These are phyloP conservation scores for Ammopiptanthus mongolicus DNA, from an alignment of 306 rosid species.

Conservation along the genomic window DNA sequence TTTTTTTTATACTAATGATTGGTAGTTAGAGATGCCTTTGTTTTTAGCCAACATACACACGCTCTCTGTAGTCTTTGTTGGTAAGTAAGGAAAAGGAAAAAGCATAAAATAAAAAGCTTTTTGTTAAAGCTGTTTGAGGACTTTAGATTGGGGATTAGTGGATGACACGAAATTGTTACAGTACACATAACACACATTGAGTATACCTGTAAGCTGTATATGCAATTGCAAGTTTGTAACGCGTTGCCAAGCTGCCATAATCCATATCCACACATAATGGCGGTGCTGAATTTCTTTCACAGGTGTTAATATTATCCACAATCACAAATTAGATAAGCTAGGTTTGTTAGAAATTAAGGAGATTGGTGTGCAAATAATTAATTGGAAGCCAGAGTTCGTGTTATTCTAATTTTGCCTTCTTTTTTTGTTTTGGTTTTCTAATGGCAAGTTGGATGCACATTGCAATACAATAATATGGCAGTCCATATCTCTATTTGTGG, in stretches of 20 bases:
- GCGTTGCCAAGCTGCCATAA: constrained; percentile 37
- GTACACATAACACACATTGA: neutral
- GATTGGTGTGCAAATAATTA: neutral
- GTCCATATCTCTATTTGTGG: neutral
- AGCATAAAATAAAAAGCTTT: neutral
- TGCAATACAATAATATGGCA: neutral
- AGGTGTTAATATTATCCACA: neutral
- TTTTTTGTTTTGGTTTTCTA: neutral
- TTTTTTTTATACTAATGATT: constrained; percentile 28
- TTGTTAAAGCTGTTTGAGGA: constrained; percentile 9
- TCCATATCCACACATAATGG: neutral
- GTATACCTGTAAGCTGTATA: neutral
- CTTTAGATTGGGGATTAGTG: constrained; percentile 20
- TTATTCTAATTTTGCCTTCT: neutral
- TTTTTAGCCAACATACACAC: neutral
- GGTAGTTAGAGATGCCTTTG: constrained; percentile 41
- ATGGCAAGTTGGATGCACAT: neutral
- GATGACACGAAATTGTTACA: constrained; percentile 12
- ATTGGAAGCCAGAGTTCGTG: neutral
- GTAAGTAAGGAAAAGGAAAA: neutral
- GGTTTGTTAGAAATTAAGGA: neutral
- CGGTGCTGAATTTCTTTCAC: neutral
- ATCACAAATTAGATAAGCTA: neutral
- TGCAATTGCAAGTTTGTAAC: neutral
- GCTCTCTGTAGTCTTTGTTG: constrained; percentile 10